These are phyloP conservation scores for Leishmania mexicana DNA, from an alignment of 208 protist species.

Conservation along the genomic window DNA sequence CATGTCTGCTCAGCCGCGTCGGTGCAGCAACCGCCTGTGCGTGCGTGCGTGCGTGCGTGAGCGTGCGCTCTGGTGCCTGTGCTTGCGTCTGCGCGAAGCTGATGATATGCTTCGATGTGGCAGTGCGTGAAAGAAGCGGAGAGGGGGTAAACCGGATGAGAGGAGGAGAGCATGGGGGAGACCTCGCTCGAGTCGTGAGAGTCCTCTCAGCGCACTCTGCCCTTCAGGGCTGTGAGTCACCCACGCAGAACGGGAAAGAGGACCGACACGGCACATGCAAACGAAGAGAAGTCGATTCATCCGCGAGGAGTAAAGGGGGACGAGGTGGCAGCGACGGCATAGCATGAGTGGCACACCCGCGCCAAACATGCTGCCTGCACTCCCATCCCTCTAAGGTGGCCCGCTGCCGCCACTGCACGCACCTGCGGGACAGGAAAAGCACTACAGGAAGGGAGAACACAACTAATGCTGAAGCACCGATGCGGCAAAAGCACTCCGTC, in stretches of 20 bases:
- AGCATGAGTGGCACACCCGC: neutral
- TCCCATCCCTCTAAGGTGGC: neutral
- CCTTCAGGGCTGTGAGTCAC: neutral
- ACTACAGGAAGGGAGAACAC: neutral
- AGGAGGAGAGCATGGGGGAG: neutral
- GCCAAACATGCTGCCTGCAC: neutral
- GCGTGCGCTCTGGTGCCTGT: neutral
- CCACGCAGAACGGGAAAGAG: neutral
- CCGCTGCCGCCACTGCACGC: neutral
- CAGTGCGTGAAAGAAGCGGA: neutral
- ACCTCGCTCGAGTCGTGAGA: too few relatives aligned
- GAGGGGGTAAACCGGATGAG: neutral
- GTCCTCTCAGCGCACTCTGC: neutral
- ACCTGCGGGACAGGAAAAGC: neutral
- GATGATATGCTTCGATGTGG: neutral
- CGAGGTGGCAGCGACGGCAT: neutral
- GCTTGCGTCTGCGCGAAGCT: neutral
- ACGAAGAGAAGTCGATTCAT: neutral
- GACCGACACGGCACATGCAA: neutral
- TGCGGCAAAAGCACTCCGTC: neutral
- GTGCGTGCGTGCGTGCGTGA: neutral
- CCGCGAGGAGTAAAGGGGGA: neutral
- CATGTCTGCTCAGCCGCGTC: conserved; percentile 38
- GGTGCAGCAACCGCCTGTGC: neutral
- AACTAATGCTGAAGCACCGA: too few relatives aligned